phyloP scores from a whole-genome alignment of 2,329 filamentous ascomycete species.

The Diaporthe sp. region DNA sequence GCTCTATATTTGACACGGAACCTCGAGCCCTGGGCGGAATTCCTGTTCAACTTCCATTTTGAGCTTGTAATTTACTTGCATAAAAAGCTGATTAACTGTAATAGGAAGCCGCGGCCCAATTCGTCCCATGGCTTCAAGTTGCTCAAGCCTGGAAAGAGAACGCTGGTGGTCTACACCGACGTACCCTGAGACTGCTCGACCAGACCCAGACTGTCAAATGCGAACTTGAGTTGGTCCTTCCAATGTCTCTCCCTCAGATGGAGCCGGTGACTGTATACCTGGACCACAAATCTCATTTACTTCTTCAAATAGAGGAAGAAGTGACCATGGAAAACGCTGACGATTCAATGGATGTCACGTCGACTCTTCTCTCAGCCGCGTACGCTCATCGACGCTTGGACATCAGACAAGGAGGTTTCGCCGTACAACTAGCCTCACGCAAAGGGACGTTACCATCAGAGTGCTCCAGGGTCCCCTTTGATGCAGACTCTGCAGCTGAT shows the following conservation, averaged over 20 bases:
- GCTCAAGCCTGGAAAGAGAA: slow-evolving; percentile 54
- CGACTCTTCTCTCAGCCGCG: slow-evolving; percentile 56
- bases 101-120: slow-evolving; percentile 46
- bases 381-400: slow-evolving; percentile 57
- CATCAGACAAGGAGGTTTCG: slow-evolving; percentile 50
- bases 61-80: not conserved
- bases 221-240: slow-evolving; percentile 56
- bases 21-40: not conserved
- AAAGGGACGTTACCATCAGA: slow-evolving; percentile 41
- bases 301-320: slow-evolving; percentile 44
- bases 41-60: not conserved
- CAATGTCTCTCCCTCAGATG: slow-evolving; percentile 52
- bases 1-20: not conserved
- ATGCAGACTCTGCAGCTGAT: slow-evolving; percentile 38
- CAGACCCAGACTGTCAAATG: slow-evolving; percentile 43
- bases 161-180: slow-evolving; percentile 40
- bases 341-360: slow-evolving; percentile 53
- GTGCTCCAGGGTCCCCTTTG: slow-evolving; percentile 44
- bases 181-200: slow-evolving; percentile 48
- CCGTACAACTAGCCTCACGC: slow-evolving; percentile 53
- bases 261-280: slow-evolving; percentile 53
- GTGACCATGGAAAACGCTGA: slow-evolving; percentile 37
- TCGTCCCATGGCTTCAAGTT: slow-evolving; percentile 59
- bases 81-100: not conserved
- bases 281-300: slow-evolving; percentile 49